Base-by-base conservation (phyloP, 164 flowering plant species). In the Nymphaea thermarum region DNA sequence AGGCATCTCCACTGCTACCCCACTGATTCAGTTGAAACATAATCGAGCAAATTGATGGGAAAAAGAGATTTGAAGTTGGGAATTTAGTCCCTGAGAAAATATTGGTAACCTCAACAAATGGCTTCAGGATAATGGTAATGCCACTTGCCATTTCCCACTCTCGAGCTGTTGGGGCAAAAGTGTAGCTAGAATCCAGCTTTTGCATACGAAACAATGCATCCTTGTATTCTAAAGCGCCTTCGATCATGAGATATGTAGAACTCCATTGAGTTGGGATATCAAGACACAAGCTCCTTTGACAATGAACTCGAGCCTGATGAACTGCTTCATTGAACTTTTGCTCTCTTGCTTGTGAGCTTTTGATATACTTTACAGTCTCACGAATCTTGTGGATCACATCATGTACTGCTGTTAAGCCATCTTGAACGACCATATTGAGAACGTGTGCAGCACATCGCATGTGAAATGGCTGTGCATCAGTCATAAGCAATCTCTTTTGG, bases 121-220 rank as follows among this genome's bases (percentile, higher is more conserved):
- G 72, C 73, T 82, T 86, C 81, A 93, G 75, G 77, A 74, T 86
- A 16, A 72, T 42, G 71, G 88, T 87, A 4, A 89, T 76, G 43
- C 77, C 79, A 68, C 83, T 94, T 16, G 82, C 81, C 71, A 80
- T 85, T 75, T 72, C 82, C 98, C 98, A 93, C 5, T 93, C 98
- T 65, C 89, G 94, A 80, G 76, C 67, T 14, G 93, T 78, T 8
- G 77, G 83, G 12, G 85, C 71, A 43, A 68, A 74, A 68, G 25
- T 64, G 72, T 75, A 83, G 43, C 74, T 55, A 43, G 74, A 64
- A 67, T 86, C 93, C 60, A 75, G 80, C 63, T 82, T 82, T 68
- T 73, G 78, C 65, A 88, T 60, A 3, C 72, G 71, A 70, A 76
- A 70, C 70, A 90, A 84, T 59, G 79, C 90, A 68, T 59, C 80